These are phyloP conservation scores for Lotus japonicus DNA, from an alignment of 306 rosid genomes.

Conservation along the genomic window DNA sequence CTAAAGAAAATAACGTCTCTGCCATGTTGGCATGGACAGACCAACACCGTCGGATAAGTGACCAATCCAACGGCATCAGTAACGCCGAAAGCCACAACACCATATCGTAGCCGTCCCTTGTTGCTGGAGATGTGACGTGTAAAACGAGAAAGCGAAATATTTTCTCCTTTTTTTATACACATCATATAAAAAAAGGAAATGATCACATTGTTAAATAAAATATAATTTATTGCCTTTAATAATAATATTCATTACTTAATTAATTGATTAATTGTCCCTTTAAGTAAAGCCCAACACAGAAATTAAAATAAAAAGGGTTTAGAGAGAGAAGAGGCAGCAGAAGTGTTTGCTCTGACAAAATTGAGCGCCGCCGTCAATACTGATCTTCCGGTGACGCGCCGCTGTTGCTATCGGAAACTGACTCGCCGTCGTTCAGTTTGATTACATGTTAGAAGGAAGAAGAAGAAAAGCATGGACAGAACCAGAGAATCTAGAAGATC, in stretches of 20 bases:
- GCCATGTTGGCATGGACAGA: constrained; percentile 41
- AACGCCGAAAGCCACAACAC: not conserved
- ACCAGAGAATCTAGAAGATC: constrained; percentile 50
- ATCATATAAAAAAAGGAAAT: not conserved
- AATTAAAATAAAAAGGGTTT: constrained; percentile 5
- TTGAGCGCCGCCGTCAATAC: constrained; percentile 7
- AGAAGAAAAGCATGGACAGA: constrained; percentile 42
- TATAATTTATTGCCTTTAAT: constrained; percentile 9
- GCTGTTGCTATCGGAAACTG: not conserved
- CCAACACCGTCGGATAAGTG: constrained; percentile 15
- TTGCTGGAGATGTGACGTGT: not conserved
- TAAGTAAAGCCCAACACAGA: constrained; percentile 18
- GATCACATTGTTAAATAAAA: constrained; percentile 10
- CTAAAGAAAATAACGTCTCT: constrained; percentile 30
- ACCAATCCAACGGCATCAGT: not conserved
- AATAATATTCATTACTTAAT: no score
- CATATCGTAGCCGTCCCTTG: constrained; percentile 16
- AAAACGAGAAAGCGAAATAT: constrained; percentile 22
- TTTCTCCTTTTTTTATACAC: constrained; percentile 3
- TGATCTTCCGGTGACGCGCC: constrained; percentile 17
- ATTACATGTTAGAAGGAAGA: constrained; percentile 33
- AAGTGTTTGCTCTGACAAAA: not conserved
- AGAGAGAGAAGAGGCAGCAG: constrained; percentile 9
- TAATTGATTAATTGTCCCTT: not conserved
- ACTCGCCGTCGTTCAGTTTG: not conserved